These are phyloP conservation scores for Elymus sibiricus DNA, from an alignment of 176 grass and related monocot species.

Conservation along the genomic window DNA sequence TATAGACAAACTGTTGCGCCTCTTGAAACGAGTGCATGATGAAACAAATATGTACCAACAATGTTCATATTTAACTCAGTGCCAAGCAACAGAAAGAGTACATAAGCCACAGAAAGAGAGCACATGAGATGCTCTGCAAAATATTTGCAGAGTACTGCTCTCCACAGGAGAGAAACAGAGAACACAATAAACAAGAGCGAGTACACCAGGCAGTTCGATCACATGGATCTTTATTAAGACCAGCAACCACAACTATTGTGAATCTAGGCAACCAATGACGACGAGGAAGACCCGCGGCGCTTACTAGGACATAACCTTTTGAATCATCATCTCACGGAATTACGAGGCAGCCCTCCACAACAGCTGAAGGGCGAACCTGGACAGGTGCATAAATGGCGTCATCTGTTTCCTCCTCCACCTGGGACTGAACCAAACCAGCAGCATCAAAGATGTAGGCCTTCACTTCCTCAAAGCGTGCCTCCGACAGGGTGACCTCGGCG, in stretches of 20 bases:
- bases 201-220: slow-evolving; percentile 24
- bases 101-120: slow-evolving; percentile 5
- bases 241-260: slow-evolving; percentile 13
- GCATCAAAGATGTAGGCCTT: slow-evolving; percentile 80
- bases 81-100: slow-evolving; percentile 20
- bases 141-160: slow-evolving; percentile 34
- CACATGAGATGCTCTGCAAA: slow-evolving; percentile 20
- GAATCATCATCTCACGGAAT: slow-evolving; percentile 42
- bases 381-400: slow-evolving; percentile 22
- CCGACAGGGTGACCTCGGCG: slow-evolving; percentile 84
- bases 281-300: background rate
- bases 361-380: slow-evolving; percentile 12
- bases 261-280: slow-evolving; percentile 2
- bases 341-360: slow-evolving; percentile 80
- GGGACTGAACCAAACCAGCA: slow-evolving; percentile 42
- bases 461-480: slow-evolving; percentile 89
- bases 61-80: slow-evolving; percentile 24
- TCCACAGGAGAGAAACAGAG: slow-evolving; percentile 4
- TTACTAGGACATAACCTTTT: background rate
- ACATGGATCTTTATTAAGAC: slow-evolving; percentile 34
- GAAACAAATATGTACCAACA: background rate
- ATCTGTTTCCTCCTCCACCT: slow-evolving; percentile 13
- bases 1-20: too few species aligned
- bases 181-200: slow-evolving; percentile 20
- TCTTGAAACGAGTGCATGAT: background rate